Percentiles rank a stretch among this genome's conserved stretches.
Evolutionary conservation across 2,329 filamentous ascomycete genomes (phyloP).

Genomic region (Cercospora sojina): DNA sequence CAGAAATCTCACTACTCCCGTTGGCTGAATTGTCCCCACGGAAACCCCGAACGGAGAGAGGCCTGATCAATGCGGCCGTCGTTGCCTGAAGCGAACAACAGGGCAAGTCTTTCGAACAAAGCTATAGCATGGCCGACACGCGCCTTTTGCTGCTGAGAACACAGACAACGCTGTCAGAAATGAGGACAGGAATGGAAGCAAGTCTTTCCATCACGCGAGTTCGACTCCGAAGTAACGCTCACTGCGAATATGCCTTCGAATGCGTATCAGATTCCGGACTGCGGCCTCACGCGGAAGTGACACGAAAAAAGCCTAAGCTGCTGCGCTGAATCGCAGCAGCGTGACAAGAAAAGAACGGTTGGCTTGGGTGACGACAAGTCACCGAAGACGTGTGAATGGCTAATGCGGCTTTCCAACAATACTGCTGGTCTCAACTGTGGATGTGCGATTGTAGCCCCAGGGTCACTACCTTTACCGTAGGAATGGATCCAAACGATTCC

Average conservation of each 20-base stretch:
- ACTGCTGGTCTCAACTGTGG: background rate
- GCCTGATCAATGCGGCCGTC: no score
- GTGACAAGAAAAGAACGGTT: background rate
- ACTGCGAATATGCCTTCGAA: background rate
- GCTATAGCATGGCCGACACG: background rate
- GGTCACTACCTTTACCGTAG: background rate
- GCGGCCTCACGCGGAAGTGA: background rate
- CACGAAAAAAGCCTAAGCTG: background rate
- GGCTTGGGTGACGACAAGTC: background rate
- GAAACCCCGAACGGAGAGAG: no score
- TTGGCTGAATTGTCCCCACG: background rate
- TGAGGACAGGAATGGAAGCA: background rate
- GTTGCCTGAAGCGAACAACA: background rate
- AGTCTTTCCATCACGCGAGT: background rate
- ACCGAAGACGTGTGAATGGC: background rate
- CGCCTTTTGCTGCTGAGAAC: background rate
- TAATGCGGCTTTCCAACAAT: background rate
- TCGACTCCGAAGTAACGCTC: background rate
- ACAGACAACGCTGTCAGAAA: background rate
- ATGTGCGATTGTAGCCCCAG: background rate
- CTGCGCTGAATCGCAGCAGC: background rate
- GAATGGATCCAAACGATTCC: no score
- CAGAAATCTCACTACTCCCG: background rate
- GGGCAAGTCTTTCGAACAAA: background rate
- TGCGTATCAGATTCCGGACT: background rate